phyloP scores from a whole-genome alignment of 257 asterid species.

The Linderniella brevidens region DNA sequence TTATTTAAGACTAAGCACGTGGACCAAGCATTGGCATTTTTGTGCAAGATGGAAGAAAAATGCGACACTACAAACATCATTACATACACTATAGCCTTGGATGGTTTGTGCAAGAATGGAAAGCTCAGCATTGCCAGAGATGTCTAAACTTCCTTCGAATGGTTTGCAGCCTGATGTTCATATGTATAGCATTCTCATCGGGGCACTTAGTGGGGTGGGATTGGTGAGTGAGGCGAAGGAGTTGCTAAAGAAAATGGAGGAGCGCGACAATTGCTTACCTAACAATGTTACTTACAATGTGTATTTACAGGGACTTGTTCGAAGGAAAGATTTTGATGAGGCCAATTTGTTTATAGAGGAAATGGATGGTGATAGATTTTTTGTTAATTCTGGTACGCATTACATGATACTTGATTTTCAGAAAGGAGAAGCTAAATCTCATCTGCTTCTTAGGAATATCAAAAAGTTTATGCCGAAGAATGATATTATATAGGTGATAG shows the following conservation, averaged over 20 bases:
- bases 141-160: not conserved
- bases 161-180: not conserved
- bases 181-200: not conserved
- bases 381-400: not conserved
- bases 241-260: constrained; percentile 8
- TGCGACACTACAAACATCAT: not conserved
- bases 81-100: not conserved
- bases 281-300: not conserved
- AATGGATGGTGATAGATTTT: not conserved
- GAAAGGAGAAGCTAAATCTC: not conserved
- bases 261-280: not conserved
- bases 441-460: too few relatives aligned
- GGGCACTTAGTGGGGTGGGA: constrained; percentile 5
- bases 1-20: constrained; percentile 4
- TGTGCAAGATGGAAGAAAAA: constrained; percentile 1
- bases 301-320: not conserved
- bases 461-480: too few relatives aligned
- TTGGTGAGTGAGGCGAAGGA: not conserved
- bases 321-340: not conserved
- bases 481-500: too few relatives aligned
- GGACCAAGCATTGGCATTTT: constrained; percentile 1
- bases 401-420: not conserved
- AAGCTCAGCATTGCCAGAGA: not conserved
- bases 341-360: constrained; percentile 1
- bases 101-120: constrained; percentile 6